Base-by-base conservation (phyloP, 2,329 filamentous ascomycete genomes). In the Ramichloridium luteum region DNA sequence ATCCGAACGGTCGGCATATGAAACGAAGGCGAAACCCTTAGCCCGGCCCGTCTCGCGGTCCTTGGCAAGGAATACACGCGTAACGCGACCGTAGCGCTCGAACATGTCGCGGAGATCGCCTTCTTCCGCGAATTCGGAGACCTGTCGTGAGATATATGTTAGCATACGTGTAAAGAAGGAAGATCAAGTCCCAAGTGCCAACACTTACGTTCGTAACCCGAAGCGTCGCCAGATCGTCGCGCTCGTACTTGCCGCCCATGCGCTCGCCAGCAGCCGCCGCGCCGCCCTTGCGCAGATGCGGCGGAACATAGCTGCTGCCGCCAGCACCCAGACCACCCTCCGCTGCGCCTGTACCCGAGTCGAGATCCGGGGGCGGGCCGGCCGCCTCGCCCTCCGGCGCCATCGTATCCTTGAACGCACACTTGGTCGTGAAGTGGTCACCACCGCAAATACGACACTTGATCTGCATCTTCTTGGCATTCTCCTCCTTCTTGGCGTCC, bases 341-440 rank as follows among this genome's bases (percentile, higher is more conserved):
- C 16, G 51, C 50, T 14, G 62, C 67, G 16, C 61, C 66, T 27
- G 43, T 42, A 25, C 64, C 67, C n/a, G 51, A 57, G 22, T 61
- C 67, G 45, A 54, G 48, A 27, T 68, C 69, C 14, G 60, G 59
- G 11, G 53, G 44, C 40, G 61, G 68, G 13, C 56, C 55, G 23
- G 54, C 56, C 11, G 49, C 47, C 42, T 62, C 64, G 43, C 63
- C 62, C 39, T 86, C 74, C 22, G 82, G 90, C 20, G 88, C 85
- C 85, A 98, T 94, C 50, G 88, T 98, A 59, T 96, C 90, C 70
- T 96, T 98, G 78, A 93, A 98, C 20, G 90, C 90, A 75, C 90
- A 98, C 60, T 90, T 80, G 47, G 88, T 88, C 25, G 90, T 98
- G 71, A 96, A 98, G 75, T 98, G 90, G 70, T 98, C 90, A 57